Conservation (phyloP, 2,329 filamentous ascomycete species). For the Truncatella angustata region DNA sequence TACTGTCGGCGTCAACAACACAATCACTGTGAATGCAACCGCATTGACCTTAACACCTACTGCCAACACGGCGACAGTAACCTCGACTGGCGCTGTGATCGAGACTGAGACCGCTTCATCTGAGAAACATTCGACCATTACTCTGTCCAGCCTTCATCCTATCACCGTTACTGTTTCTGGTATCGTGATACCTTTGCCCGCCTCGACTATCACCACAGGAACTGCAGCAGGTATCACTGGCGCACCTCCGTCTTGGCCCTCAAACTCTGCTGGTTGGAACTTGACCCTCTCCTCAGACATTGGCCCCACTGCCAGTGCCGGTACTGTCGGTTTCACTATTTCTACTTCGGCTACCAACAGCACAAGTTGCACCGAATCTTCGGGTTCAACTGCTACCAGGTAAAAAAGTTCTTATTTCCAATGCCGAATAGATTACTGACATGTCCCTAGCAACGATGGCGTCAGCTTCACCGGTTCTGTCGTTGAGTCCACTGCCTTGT, state of each 20-base stretch:
- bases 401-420: no score
- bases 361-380: conserved; percentile 3
- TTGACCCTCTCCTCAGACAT: not conserved
- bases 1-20: conserved; percentile 1
- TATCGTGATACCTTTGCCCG: not conserved
- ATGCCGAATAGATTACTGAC: no score
- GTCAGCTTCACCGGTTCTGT: not conserved
- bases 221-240: not conserved
- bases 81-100: not conserved
- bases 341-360: not conserved
- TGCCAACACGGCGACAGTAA: not conserved
- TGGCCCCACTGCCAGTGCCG: not conserved
- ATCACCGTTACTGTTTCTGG: not conserved
- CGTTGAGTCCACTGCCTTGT: not conserved
- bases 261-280: not conserved
- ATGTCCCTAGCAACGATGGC: conserved; percentile 5
- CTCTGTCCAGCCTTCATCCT: not conserved
- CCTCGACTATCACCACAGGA: not conserved
- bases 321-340: not conserved
- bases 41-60: not conserved
- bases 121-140: not conserved
- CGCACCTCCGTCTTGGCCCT: not conserved
- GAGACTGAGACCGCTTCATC: not conserved
- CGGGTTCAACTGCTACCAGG: conserved; percentile 8
- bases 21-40: not conserved